Evolutionary conservation across 208 protist genomes (phyloP).

Genomic region (Wallacemonas collosoma): DNA sequence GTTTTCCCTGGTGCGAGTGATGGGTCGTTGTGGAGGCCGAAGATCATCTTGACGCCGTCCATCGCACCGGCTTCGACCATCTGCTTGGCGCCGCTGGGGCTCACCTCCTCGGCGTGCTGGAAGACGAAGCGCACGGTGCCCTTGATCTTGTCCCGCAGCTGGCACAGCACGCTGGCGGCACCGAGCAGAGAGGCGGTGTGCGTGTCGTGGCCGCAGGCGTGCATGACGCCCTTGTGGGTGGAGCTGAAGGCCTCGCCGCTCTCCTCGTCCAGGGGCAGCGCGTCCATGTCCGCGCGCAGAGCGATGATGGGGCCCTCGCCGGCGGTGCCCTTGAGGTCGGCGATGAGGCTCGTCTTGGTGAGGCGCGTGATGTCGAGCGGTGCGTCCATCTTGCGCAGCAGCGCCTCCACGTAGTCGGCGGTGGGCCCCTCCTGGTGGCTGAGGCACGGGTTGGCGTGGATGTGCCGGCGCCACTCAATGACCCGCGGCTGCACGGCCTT

Average conservation of each 20-base stretch:
- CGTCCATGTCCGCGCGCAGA: conserved; percentile 72
- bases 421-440: conserved; percentile 59
- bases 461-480: conserved; percentile 62
- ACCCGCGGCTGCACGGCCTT: conserved; percentile 44
- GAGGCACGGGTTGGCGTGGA: conserved; percentile 43
- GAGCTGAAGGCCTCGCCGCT: conserved; percentile 65
- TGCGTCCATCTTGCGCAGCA: conserved; percentile 37
- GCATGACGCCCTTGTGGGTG: conserved; percentile 36
- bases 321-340: conserved; percentile 52
- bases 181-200: conserved; percentile 54
- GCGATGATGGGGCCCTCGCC: conserved; percentile 53
- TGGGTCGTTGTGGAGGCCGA: conserved; percentile 34
- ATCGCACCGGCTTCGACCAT: conserved; percentile 43
- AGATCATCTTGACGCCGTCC: conserved; percentile 54
- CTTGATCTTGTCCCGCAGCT: conserved; percentile 33
- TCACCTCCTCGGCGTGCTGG: conserved; percentile 55
- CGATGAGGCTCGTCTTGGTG: conserved; percentile 31
- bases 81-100: conserved; percentile 47
- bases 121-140: conserved; percentile 57
- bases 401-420: conserved; percentile 46
- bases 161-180: conserved; percentile 48
- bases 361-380: conserved; percentile 12
- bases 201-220: conserved; percentile 50
- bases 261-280: conserved; percentile 66
- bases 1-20: conserved; percentile 20